Evolutionary conservation across 2,329 filamentous ascomycete species (phyloP), one percentile per base, ranked within the genome.

Genomic region (Chaetoscypha palmicola): DNA sequence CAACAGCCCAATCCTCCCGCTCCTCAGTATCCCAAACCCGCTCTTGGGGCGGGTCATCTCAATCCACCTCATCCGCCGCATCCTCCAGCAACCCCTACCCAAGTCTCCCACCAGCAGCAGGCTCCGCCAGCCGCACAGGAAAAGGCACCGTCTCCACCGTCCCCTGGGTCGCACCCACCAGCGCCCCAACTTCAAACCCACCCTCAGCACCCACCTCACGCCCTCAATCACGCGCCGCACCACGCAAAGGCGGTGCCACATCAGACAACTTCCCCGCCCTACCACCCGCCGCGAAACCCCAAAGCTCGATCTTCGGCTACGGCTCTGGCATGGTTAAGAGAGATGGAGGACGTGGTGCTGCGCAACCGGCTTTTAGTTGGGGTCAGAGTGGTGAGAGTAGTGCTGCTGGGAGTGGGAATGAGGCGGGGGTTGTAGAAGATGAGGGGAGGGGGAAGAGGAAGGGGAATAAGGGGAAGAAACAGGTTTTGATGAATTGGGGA

Each of bases 241-340:
- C 26, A 14, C 11, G 46, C 14, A 35, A 43, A 21, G 12, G 35
- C 35, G 37, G 38, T 16, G 46, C 35, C 22, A 44, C 26, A 11
- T 21, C 61, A 58, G 83, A 90, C 50, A 79, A 81, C 0, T 96
- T 96, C 65, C 91, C 90, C 0, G 82, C 88, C 1, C 72, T 96
- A 1, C 90, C 90, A 0, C 73, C 80, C 0, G 89, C 88, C 1
- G 75, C 85, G 0, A 96, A 81, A 57, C 75, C 76, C 2, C 68
- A 69, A 32, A 79, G 75, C 1, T 78, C 75, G 0, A 77, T 81
- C 34, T 79, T 80, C 43, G 76, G 76, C 2, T 80, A 81, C 53
- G 77, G 77, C 63, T 66, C 3, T 67, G 77, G 3, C 62, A 56
- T 69, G 23, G 76, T 82, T 12, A 67, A 75, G 36, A 64, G 78